phyloP scores from a whole-genome alignment of 2,329 filamentous ascomycete species.

The Tolypocladium ophioglossoides region DNA sequence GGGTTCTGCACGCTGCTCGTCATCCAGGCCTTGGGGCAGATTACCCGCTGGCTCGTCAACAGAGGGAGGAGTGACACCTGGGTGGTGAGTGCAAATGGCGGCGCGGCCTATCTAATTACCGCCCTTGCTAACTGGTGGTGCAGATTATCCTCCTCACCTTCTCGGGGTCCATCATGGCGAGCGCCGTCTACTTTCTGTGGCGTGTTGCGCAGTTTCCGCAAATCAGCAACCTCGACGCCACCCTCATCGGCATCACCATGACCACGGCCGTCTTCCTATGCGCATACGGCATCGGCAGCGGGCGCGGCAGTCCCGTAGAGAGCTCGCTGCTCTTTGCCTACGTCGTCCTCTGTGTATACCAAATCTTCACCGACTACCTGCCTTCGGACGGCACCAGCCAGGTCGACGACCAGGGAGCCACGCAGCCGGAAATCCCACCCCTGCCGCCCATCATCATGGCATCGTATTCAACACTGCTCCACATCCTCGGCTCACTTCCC shows the following conservation, averaged over 20 bases:
- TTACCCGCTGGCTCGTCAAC: constrained; percentile 92
- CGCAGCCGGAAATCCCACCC: constrained; percentile 87
- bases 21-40: constrained; percentile 89
- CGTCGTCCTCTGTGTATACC: constrained; percentile 95
- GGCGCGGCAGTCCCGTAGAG: constrained; percentile 88
- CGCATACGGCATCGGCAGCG: constrained; percentile 87
- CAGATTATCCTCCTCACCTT: constrained; percentile 81
- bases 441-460: constrained; percentile 97
- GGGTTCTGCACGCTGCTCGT: constrained; percentile 94
- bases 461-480: constrained; percentile 84
- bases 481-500: constrained; percentile 73
- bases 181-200: constrained; percentile 93
- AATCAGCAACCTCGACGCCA: constrained; percentile 84
- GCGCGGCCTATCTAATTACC: background rate
- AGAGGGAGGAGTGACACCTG: constrained; percentile 87
- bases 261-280: constrained; percentile 89
- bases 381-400: constrained; percentile 58
- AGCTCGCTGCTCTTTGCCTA: constrained; percentile 94
- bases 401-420: constrained; percentile 33
- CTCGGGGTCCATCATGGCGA: constrained; percentile 85
- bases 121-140: constrained; percentile 21
- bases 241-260: constrained; percentile 83
- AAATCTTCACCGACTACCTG: constrained; percentile 97
- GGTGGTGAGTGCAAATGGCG: constrained; percentile 56
- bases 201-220: constrained; percentile 88